These are phyloP conservation scores for Apiospora sp. DNA, from an alignment of 2,329 filamentous ascomycete genomes.

Conservation along the genomic window DNA sequence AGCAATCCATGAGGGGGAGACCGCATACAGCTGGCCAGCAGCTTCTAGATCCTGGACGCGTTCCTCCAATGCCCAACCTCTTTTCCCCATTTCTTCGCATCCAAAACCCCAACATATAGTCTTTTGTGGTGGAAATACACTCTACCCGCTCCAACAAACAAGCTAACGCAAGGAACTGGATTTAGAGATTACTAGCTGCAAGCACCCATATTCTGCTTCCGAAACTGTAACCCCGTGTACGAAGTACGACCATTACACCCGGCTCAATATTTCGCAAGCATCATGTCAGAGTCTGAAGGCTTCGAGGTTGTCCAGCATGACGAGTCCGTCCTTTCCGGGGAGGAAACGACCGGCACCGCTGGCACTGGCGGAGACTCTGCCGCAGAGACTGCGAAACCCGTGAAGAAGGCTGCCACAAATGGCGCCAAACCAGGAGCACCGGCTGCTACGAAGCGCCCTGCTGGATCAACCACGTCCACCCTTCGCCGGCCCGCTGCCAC, in stretches of 20 bases:
- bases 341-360: constrained; percentile 44
- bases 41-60: background rate
- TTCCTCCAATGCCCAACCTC: background rate
- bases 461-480: constrained; percentile 42
- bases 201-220: background rate
- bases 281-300: constrained; percentile 58
- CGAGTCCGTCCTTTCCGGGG: constrained; percentile 47
- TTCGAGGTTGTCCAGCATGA: constrained; percentile 55
- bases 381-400: constrained; percentile 30
- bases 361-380: constrained; percentile 36
- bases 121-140: background rate
- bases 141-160: constrained; percentile 19
- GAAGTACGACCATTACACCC: background rate
- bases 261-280: constrained; percentile 27
- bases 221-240: background rate
- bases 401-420: constrained; percentile 39
- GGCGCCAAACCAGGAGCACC: constrained; percentile 44
- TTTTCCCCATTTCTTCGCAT: constrained; percentile 1
- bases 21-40: background rate
- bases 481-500: constrained; percentile 44
- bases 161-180: constrained; percentile 17
- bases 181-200: constrained; percentile 11
- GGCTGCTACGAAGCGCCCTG: constrained; percentile 47
- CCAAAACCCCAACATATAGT: background rate
- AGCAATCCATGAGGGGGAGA: background rate